Conservation (phyloP, 495 filamentous ascomycete species). For the Annulohypoxylon maeteangense region DNA sequence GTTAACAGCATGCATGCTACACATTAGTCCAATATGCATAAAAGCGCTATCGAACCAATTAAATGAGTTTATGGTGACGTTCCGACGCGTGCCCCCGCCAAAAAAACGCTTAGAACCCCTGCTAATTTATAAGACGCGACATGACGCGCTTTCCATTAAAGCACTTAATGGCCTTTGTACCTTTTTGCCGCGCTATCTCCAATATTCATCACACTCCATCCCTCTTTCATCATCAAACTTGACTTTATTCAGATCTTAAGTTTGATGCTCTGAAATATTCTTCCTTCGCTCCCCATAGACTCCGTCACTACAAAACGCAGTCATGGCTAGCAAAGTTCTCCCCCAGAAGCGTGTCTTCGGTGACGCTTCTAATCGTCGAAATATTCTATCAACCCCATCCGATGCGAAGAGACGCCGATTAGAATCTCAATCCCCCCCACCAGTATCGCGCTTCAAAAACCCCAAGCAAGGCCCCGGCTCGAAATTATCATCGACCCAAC, state of each 20-base stretch:
- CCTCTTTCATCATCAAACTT: neutral
- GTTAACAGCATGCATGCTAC: slow-evolving; percentile 3
- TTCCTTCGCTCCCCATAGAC: slow-evolving; percentile 14
- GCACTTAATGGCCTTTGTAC: slow-evolving; percentile 34
- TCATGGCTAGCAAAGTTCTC: slow-evolving; percentile 56
- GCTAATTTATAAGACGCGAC: slow-evolving; percentile 37
- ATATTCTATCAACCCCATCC: slow-evolving; percentile 54
- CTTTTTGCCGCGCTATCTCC: neutral
- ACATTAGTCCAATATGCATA: slow-evolving; percentile 17
- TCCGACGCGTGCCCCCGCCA: slow-evolving; percentile 41
- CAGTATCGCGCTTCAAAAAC: slow-evolving; percentile 64
- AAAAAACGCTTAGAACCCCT: slow-evolving; percentile 8
- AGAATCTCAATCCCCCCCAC: slow-evolving; percentile 65
- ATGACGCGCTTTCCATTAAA: slow-evolving; percentile 44
- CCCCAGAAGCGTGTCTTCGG: slow-evolving; percentile 65
- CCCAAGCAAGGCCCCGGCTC: slow-evolving; percentile 69
- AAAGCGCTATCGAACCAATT: slow-evolving; percentile 2
- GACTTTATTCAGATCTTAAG: neutral
- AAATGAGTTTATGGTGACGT: slow-evolving; percentile 21
- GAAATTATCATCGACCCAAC: slow-evolving; percentile 78
- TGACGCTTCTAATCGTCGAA: slow-evolving; percentile 60
- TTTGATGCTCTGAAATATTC: slow-evolving; percentile 19
- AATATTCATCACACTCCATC: neutral
- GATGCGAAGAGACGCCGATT: slow-evolving; percentile 80
- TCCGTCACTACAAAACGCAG: slow-evolving; percentile 25